Conservation (phyloP, 2,329 filamentous ascomycete species). For the Kalmusia sp. region DNA sequence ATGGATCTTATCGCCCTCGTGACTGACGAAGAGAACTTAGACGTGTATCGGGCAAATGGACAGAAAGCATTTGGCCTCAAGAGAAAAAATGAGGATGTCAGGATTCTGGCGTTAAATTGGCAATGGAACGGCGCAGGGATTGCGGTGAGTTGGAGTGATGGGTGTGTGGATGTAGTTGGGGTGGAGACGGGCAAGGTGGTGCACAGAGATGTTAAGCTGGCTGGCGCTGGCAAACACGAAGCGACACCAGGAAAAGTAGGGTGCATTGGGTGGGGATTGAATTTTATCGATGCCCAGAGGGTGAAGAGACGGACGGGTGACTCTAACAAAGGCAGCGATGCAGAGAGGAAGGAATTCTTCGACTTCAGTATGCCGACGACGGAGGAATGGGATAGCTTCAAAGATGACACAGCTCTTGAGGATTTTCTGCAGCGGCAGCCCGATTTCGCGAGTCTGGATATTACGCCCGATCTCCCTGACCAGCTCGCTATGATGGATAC, state of each 20-base stretch:
- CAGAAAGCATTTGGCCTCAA: slow-evolving; percentile 69
- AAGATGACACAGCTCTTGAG: slow-evolving; percentile 44
- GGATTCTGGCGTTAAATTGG: slow-evolving; percentile 52
- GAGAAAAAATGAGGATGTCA: slow-evolving; percentile 43
- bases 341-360: slow-evolving; percentile 20
- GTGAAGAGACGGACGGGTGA: slow-evolving; percentile 51
- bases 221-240: slow-evolving; percentile 12
- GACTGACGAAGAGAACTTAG: slow-evolving; percentile 70
- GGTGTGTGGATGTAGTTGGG: slow-evolving; percentile 76
- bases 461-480: slow-evolving; percentile 48
- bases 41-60: slow-evolving; percentile 79
- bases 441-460: slow-evolving; percentile 39
- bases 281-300: slow-evolving; percentile 59
- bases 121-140: slow-evolving; percentile 70
- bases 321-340: slow-evolving; percentile 1
- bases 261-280: slow-evolving; percentile 62
- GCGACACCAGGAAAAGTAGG: slow-evolving; percentile 39
- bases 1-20: slow-evolving; percentile 84
- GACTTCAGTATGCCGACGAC: slow-evolving; percentile 31
- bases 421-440: slow-evolving; percentile 49
- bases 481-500: slow-evolving; percentile 51
- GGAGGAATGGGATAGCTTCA: slow-evolving; percentile 43
- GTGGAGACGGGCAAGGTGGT: slow-evolving; percentile 82
- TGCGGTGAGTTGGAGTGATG: slow-evolving; percentile 84
- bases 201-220: slow-evolving; percentile 60